Base-by-base conservation (phyloP, 139 green algal species). In the Microglena sp. region DNA sequence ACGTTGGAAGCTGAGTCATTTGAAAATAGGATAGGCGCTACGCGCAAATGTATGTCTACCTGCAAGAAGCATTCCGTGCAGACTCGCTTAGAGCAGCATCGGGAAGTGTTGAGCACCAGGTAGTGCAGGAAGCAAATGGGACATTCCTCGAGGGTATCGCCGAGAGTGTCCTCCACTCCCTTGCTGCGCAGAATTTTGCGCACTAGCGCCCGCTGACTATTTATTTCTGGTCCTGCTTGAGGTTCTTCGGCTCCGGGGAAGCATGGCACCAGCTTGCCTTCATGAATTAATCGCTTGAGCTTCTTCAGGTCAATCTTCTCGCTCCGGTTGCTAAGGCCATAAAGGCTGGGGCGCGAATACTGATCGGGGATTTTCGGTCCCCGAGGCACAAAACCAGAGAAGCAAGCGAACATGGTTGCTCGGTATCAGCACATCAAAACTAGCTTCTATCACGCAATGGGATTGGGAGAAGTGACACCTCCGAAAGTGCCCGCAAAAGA, bases 51-150 rank as follows among this genome's bases (percentile, higher is more conserved):
- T n/a, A n/a, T n/a, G n/a, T n/a, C 43, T 45, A 80, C 70, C 72
- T 84, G 74, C 2, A 81, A 50, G 56, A 75, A 79, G 55, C 76
- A 86, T 53, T 89, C 83, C 8, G 81, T 87, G 70, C 83, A 89
- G 2, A 89, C 71, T 3, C 68, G 64, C 33, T 82, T 81, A 3
- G 34, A 29, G 56, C 83, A 89, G 63, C 83, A 89, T 0, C 57
- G 33, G 6, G 73, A 72, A 2, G 64, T 83, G 69, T 89, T 89
- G 1, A 88, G 32, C 7, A 75, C 53, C 1, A 77, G 83, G 27
- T 84, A 89, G 33, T 72, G 40, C 1, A 81, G 68, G 26, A 82
- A 76, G 69, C 83, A 89, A 3, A 89, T 89, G 15, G 83, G 81
- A 53, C 83, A 89, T 43, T 87, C 80, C 29, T 84, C 75, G 32